These are phyloP conservation scores for Diaporthe amygdali DNA, from an alignment of 2,329 filamentous ascomycete species.

Conservation along the genomic window DNA sequence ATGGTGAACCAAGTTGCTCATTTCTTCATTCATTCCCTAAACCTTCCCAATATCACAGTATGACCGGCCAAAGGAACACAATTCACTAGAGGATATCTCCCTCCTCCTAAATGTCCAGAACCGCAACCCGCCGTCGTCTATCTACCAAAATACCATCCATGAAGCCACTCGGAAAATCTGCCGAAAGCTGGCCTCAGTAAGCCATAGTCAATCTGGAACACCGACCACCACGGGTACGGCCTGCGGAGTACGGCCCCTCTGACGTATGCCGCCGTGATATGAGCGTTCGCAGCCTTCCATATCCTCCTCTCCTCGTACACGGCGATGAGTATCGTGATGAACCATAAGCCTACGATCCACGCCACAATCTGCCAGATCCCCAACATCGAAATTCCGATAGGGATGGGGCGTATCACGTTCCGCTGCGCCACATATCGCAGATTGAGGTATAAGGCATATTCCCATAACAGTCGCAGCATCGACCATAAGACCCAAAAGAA, in stretches of 20 bases:
- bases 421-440: background rate
- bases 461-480: background rate
- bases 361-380: background rate
- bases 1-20: background rate
- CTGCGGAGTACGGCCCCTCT: conserved; percentile 19
- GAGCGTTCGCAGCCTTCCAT: conserved; percentile 31
- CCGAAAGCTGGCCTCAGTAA: conserved; percentile 25
- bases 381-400: background rate
- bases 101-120: background rate
- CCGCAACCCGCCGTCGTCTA: background rate
- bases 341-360: conserved; percentile 9
- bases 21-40: background rate
- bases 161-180: conserved; percentile 10
- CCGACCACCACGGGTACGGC: conserved; percentile 30
- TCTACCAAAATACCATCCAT: background rate
- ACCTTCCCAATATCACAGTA: background rate
- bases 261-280: conserved; percentile 28
- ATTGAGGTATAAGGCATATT: background rate
- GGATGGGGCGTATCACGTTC: background rate
- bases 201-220: conserved; percentile 28
- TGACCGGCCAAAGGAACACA: too few relatives aligned
- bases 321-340: conserved; percentile 26
- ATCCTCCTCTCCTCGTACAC: conserved; percentile 30
- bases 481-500: background rate
- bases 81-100: background rate